A percentile compares a stretch with the other conserved stretches of the same genome.
Conservation (phyloP, 2,329 filamentous ascomycete genomes). For the Didymella pomorum region DNA sequence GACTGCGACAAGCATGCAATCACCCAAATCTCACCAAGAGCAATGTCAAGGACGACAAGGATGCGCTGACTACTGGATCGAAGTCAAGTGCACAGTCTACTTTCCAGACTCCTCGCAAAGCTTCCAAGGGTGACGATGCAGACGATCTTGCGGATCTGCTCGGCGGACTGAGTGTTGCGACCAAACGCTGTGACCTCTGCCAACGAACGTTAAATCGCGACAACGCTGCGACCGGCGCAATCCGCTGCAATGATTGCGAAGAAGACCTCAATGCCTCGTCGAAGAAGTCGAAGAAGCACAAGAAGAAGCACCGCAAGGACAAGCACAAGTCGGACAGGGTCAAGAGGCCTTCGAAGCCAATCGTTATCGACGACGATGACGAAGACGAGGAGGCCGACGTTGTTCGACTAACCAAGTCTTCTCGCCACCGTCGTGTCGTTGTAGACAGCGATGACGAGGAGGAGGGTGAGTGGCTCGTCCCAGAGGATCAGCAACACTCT, state of each 20-base stretch:
- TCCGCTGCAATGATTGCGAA: constrained; percentile 77
- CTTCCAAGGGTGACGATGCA: constrained; percentile 67
- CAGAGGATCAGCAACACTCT: constrained; percentile 68
- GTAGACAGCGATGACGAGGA: constrained; percentile 72
- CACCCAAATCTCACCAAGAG: constrained; percentile 88
- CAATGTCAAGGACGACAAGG: constrained; percentile 86
- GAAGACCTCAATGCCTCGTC: constrained; percentile 71
- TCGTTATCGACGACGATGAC: constrained; percentile 37
- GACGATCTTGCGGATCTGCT: constrained; percentile 88
- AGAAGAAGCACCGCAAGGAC: constrained; percentile 58
- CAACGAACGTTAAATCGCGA: constrained; percentile 70
- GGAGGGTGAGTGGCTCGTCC: constrained; percentile 81
- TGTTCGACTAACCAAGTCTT: constrained; percentile 23
- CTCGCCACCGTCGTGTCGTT: constrained; percentile 56
- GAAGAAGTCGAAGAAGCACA: constrained; percentile 46
- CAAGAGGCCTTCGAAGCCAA: constrained; percentile 55
- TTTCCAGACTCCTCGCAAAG: constrained; percentile 49
- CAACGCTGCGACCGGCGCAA: constrained; percentile 61
- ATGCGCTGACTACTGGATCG: constrained; percentile 74
- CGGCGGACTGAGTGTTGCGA: constrained; percentile 79
- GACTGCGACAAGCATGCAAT: constrained; percentile 92
- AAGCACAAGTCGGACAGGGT: constrained; percentile 37
- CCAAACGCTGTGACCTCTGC: constrained; percentile 85
- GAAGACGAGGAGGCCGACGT: constrained; percentile 34
- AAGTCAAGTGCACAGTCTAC: constrained; percentile 52